phyloP scores from a whole-genome alignment of 257 asterid genomes.

The Solanum rostratum region DNA sequence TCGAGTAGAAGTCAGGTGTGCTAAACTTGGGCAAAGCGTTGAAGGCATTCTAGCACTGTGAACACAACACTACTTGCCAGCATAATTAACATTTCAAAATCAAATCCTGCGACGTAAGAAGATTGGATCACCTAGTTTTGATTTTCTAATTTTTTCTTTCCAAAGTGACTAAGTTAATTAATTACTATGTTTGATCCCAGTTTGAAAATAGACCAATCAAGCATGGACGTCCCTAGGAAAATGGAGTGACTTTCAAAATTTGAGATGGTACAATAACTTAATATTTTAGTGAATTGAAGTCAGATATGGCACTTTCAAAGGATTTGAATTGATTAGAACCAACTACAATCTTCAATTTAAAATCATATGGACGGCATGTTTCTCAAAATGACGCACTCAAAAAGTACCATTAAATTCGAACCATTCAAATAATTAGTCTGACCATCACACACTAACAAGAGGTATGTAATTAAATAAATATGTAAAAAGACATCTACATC shows the following conservation, averaged over 20 bases:
- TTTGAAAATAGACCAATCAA: not conserved
- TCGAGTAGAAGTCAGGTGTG: too few species aligned
- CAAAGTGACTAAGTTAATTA: not conserved
- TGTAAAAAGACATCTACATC: not conserved
- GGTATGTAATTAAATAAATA: not conserved
- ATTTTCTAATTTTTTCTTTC: not conserved
- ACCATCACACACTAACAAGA: not conserved
- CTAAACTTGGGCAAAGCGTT: too few species aligned
- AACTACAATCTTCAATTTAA: not conserved
- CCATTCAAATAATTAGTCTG: not conserved
- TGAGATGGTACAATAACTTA: not conserved
- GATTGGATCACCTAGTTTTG: not conserved
- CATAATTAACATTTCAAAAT: not conserved
- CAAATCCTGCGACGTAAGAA: too few species aligned
- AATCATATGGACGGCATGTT: not conserved
- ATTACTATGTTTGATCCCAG: not conserved
- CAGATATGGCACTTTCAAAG: not conserved
- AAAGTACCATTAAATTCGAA: not conserved
- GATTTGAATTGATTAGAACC: not conserved
- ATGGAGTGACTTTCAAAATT: not conserved
- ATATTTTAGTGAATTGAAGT: not conserved
- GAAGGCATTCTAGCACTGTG: too few species aligned
- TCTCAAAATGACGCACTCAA: not conserved
- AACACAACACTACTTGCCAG: not conserved
- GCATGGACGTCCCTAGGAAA: not conserved